A percentile compares a stretch with the other conserved stretches of the same genome.
phyloP scores from a whole-genome alignment of 2,329 filamentous ascomycete species.

The Fusarium sp. region DNA sequence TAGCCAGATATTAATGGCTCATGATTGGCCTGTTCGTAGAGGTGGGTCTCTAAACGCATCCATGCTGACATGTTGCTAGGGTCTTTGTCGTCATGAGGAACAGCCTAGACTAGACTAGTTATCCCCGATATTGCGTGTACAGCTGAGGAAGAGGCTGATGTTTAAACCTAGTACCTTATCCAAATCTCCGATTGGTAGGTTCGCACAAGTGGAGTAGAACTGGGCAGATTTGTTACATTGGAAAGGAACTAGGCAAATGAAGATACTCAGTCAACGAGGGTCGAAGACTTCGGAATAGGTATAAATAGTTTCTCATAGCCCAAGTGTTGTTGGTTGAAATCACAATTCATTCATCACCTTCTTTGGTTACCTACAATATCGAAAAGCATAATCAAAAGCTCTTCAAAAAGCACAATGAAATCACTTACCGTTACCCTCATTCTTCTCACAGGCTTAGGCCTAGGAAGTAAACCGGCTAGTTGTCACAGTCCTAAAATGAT shows the following conservation, averaged over 20 bases:
- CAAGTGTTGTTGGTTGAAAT: not conserved
- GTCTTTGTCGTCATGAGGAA: not conserved
- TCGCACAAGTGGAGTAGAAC: not conserved
- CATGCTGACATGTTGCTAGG: not conserved
- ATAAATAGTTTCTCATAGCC: not conserved
- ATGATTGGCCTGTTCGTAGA: slow-evolving; percentile 7
- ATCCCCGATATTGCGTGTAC: not conserved
- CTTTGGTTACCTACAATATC: rapidly evolving
- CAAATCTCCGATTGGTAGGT: not conserved
- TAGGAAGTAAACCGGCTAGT: not conserved
- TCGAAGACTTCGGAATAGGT: not conserved
- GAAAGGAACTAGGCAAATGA: not conserved
- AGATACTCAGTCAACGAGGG: not conserved
- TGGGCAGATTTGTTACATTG: not conserved
- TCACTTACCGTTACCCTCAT: not conserved
- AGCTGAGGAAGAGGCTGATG: not conserved
- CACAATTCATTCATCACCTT: too few species aligned
- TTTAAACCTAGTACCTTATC: not conserved
- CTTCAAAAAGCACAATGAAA: not conserved
- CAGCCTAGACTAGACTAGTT: not conserved
- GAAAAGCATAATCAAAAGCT: not conserved
- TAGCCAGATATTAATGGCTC: rapidly evolving
- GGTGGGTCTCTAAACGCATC: not conserved
- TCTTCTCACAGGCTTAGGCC: not conserved
- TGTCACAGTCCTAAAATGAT: not conserved